Base-by-base conservation (phyloP, 148 eudicot species). In the Vaccinium macrocarpon region DNA sequence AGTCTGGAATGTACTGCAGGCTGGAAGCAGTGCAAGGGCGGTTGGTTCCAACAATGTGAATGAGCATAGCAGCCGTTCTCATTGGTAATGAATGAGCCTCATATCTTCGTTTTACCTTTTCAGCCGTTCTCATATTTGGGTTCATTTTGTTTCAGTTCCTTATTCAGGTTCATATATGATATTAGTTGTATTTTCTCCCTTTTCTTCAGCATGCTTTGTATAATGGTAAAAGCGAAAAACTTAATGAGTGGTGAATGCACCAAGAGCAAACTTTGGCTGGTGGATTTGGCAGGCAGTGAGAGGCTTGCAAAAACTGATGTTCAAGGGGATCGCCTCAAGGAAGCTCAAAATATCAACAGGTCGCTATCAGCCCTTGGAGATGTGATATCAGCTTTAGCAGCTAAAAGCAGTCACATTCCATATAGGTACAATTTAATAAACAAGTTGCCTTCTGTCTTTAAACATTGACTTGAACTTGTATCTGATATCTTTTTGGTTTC, bases 221-320 rank as follows among this genome's bases (percentile, higher is more conserved):
- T 95, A 61, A 89, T 84, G 87, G 99, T 95, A 74, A 96, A 82
- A 88, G 88, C 97, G 56, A 92, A 93, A 90, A 94, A 93, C 86
- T 87, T 94, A 87, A 92, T 93, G 66, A 93, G 87, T 82, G 99
- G 94, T n/a, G 98, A 95, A 83, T 90, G 95, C 88, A 96, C 98
- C 61, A 94, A 91, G 86, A 96, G 99, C 92, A 94, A 96, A 89
- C 97, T 96, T 80, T 96, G 99, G 99, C 95, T 96, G 57, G 98
- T 96, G 55, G 97, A 96, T 89, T 91, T 96, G 87, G 99, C 99
- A 51, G 99, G 98, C 62, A 94, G 99, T 89, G 99, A 96, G 92
- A 90, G 99, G 89, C 94, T 96, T 81, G 95, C 90, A 68, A 96
- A 92, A 91, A 96, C 97, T 38, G 98, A 96, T 66, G 97, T 80